Evolutionary conservation across 2,329 filamentous ascomycete genomes (phyloP).

Genomic region (Alternaria metachromatica): DNA sequence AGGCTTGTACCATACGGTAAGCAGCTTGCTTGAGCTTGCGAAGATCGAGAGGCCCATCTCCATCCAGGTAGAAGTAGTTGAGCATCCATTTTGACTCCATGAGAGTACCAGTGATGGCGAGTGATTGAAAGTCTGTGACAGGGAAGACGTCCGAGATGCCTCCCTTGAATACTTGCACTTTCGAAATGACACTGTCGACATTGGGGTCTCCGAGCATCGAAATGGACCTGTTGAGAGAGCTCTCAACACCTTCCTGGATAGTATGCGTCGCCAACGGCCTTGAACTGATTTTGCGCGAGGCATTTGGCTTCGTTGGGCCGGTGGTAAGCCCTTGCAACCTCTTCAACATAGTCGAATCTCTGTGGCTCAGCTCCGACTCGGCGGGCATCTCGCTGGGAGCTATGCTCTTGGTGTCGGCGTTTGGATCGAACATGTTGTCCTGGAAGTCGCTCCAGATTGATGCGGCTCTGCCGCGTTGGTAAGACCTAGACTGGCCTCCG

Average conservation of each 20-base stretch:
- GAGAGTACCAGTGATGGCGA: constrained; percentile 43
- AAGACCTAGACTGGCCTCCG: constrained; percentile 25
- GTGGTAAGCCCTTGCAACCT: constrained; percentile 35
- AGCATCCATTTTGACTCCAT: constrained; percentile 46
- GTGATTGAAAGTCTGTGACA: constrained; percentile 43
- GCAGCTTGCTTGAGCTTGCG: constrained; percentile 40
- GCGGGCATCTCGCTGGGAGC: constrained; percentile 11
- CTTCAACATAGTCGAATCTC: constrained; percentile 30
- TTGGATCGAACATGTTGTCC: constrained; percentile 39
- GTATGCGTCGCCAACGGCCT: constrained; percentile 32
- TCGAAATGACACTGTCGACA: constrained; percentile 45
- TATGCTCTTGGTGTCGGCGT: constrained; percentile 17
- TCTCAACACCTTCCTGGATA: constrained; percentile 34
- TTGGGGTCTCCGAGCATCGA: constrained; percentile 43
- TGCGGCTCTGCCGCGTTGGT: constrained; percentile 24
- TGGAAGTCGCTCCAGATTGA: constrained; percentile 41
- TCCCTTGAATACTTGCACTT: constrained; percentile 45
- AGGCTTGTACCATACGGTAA: constrained; percentile 41
- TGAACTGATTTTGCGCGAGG: constrained; percentile 17
- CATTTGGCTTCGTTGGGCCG: constrained; percentile 11
- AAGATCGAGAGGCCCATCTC: constrained; percentile 38
- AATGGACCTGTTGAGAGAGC: constrained; percentile 26
- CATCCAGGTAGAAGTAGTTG: constrained; percentile 45
- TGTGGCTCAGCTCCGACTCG: constrained; percentile 15
- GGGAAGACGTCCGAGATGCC: constrained; percentile 44